These are phyloP conservation scores for Cudoniella acicularis DNA, from an alignment of 495 filamentous ascomycete genomes.

Conservation along the genomic window DNA sequence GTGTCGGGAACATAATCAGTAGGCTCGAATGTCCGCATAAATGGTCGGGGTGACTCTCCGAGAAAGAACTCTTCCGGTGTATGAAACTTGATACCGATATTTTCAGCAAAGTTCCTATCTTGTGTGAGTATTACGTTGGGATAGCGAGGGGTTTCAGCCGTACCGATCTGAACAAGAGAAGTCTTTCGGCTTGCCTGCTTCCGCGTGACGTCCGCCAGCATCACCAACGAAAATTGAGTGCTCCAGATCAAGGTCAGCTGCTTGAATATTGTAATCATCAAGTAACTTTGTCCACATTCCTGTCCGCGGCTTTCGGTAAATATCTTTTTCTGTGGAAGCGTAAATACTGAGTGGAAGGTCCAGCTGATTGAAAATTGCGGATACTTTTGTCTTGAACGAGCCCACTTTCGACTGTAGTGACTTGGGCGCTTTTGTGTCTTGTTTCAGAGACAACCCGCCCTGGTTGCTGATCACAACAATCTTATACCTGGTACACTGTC, in stretches of 20 bases:
- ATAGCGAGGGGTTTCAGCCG: conserved; percentile 10
- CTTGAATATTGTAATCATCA: conserved; percentile 65
- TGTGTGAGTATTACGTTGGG: conserved; percentile 12
- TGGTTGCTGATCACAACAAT: conserved; percentile 87
- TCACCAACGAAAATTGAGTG: conserved; percentile 86
- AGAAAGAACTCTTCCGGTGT: conserved; percentile 94
- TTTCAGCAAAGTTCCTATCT: conserved; percentile 70
- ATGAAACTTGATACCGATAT: conserved; percentile 72
- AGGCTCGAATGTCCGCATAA: conserved; percentile 66
- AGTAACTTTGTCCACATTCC: conserved; percentile 90
- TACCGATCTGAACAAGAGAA: conserved; percentile 79
- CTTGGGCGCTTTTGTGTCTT: conserved; percentile 66
- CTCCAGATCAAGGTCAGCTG: conserved; percentile 57
- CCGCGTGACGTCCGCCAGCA: conserved; percentile 55
- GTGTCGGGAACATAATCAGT: conserved; percentile 34
- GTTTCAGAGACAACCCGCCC: conserved; percentile 68
- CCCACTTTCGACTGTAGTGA: conserved; percentile 55
- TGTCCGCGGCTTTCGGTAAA: conserved; percentile 77
- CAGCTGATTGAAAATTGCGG: conserved; percentile 63
- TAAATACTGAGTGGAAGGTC: conserved; percentile 77
- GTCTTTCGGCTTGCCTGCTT: conserved; percentile 35
- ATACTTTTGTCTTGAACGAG: conserved; percentile 76
- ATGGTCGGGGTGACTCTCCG: conserved; percentile 55
- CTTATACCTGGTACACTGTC: conserved; percentile 53
- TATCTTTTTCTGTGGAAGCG: conserved; percentile 76